Percentiles rank a stretch among this genome's conserved stretches.
phyloP scores from a whole-genome alignment of 2,329 filamentous ascomycete genomes.

The Hypoxylon sp. region DNA sequence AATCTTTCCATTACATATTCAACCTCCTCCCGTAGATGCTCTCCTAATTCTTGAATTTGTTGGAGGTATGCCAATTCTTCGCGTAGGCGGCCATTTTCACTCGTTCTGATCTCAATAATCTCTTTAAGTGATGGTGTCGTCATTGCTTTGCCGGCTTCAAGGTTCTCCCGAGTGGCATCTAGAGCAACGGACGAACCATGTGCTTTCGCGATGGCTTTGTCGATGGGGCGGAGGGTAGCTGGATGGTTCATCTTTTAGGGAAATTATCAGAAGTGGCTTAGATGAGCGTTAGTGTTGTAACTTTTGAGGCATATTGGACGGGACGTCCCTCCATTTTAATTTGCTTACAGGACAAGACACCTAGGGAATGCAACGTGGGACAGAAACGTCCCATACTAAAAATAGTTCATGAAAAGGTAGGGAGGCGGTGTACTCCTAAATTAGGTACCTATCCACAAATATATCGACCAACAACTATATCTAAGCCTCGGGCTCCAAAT shows the following conservation, averaged over 20 bases:
- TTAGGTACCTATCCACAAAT: no score
- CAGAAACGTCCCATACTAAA: no score
- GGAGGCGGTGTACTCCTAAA: no score
- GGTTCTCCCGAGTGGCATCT: neutral
- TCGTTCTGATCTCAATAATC: neutral
- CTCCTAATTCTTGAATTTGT: neutral
- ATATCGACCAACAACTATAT: no score
- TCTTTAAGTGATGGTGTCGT: neutral
- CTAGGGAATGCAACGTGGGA: no score
- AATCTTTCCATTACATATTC: neutral
- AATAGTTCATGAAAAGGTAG: no score
- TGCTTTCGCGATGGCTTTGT: neutral
- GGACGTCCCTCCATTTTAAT: no score
- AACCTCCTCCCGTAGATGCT: neutral
- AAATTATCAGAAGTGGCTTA: no score
- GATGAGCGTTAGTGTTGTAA: no score
- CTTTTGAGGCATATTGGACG: no score
- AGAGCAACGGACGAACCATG: neutral
- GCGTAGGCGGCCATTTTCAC: neutral
- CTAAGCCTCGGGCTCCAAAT: no score
- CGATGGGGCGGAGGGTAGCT: neutral
- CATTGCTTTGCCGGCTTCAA: neutral
- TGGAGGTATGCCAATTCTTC: neutral
- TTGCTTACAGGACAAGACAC: no score
- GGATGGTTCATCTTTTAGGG: neutral